Base-by-base conservation (phyloP, 805 yeast species). In the Kodamaea kakaduensis region DNA sequence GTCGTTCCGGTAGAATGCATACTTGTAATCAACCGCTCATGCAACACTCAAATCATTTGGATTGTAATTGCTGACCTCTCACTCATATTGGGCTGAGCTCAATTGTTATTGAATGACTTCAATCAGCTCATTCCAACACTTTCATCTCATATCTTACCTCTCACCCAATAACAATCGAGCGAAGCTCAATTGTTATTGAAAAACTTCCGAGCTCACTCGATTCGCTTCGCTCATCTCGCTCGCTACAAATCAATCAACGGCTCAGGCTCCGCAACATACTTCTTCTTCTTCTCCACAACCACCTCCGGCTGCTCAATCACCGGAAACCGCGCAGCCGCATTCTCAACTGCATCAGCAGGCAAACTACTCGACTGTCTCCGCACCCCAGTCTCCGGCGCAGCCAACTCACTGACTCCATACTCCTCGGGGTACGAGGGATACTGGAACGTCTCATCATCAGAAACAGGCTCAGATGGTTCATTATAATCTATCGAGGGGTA, bases 241-340 rank as follows among this genome's bases (percentile, higher is more conserved):
- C 14, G 17, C 20, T 48, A 64, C 26, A 67, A 44, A 41, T 67
- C 72, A 37, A 67, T 67, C 36, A 67, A 56, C 12, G 69, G 66
- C 40, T 61, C 68, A 6, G 69, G 69, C 42, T 63, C 70, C 9
- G 53, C 39, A 26, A 34, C 38, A 34, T 9, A 45, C 38, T 42
- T 47, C 33, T 32, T 36, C 21, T 25, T 29, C n/a, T 19, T 12
- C 43, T 42, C 24, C 5, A 18, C 26, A 15, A 22, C 15, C 21
- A 23, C 16, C 12, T 12, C 23, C 21, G 25, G 28, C n/a, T 17
- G 20, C n/a, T 46, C 52, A 12, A 54, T 30, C 25, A 47, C 28
- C 10, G 50, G 51, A 18, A 47, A 43, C 13, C 36, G 27, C 10
- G 37, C 34, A 14, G 25, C 31, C 9, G 48, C 48, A 12, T 25